Evolutionary conservation across 202 grass and related monocot genomes (phyloP), one percentile per base, ranked within the genome.

Genomic region (Saccharum hybrid): DNA sequence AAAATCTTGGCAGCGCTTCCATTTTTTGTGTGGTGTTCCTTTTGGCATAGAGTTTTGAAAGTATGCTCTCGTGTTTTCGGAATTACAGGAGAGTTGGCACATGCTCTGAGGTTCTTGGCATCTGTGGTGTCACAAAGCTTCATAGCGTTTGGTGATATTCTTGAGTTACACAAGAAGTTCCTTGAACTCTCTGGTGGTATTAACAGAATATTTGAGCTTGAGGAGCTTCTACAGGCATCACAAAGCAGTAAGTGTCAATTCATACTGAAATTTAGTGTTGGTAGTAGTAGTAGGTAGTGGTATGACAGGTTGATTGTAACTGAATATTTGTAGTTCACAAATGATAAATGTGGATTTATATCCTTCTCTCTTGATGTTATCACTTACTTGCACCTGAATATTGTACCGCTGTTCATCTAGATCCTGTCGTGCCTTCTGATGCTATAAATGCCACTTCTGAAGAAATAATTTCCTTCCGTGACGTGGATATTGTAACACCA

Each of bases 121-220:
- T 98, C 96, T 21, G 93, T 98, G 61, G 93, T 98, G 16, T 98
- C 93, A 38, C 96, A 98, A 85, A 98, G 96, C 88, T 98, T 98
- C 90, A 81, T 98, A 80, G 96, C 96, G 73, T 98, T 98, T 84
- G 96, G 96, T 43, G 93, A 98, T 69, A 98, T 98, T 83, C 93
- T 98, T 31, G 91, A 98, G 76, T 84, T 96, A 72, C 85, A 98
- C 76, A 95, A 92, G 82, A 98, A 95, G 41, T 95, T 93, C 60
- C 87, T 98, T 76, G 91, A 98, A 89, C 93, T 98, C 79, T 98
- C 93, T 87, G 96, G 96, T 82, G 93, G 93, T 83, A 88, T 98
- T 75, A 95, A 98, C 75, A 90, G 96, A 74, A 88, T 98, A 68
- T 98, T 95, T 90, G 96, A 98, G 75, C 89, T 98, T 0, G 93